These are phyloP conservation scores for Piloderma croceum DNA, from an alignment of 768 basidiomycete genomes.

Conservation along the genomic window DNA sequence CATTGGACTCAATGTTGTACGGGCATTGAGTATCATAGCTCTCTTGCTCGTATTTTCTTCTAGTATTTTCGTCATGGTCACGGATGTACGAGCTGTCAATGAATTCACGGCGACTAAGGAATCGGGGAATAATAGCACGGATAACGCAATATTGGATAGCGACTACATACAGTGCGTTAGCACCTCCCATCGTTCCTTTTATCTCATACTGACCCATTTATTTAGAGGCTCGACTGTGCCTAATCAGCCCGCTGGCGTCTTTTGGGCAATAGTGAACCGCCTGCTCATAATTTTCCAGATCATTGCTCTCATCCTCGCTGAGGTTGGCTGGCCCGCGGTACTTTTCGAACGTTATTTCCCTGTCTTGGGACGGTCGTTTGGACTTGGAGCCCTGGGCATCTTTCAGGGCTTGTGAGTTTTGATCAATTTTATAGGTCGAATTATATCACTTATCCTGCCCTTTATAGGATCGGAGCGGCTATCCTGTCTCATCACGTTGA, in stretches of 20 bases:
- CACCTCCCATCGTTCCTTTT: slow-evolving; percentile 2
- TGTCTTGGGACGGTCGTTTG: slow-evolving; percentile 80
- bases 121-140: slow-evolving; percentile 32
- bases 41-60: slow-evolving; percentile 78
- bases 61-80: slow-evolving; percentile 67
- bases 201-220: not conserved
- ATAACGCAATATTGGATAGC: slow-evolving; percentile 45
- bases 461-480: slow-evolving; percentile 54
- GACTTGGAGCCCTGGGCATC: slow-evolving; percentile 81
- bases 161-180: slow-evolving; percentile 73
- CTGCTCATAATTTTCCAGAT: slow-evolving; percentile 82
- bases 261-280: slow-evolving; percentile 85
- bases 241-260: slow-evolving; percentile 85
- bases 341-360: slow-evolving; percentile 91
- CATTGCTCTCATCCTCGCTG: slow-evolving; percentile 70
- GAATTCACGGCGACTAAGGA: slow-evolving; percentile 38
- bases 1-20: slow-evolving; percentile 72
- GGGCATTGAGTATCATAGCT: slow-evolving; percentile 69
- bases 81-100: slow-evolving; percentile 73
- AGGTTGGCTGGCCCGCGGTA: slow-evolving; percentile 67
- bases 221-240: slow-evolving; percentile 77
- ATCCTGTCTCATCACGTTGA: slow-evolving; percentile 75
- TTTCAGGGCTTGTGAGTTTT: slow-evolving; percentile 73
- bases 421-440: not conserved
- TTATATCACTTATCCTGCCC: not conserved